Base-by-base conservation (phyloP, 2,329 filamentous ascomycete species). In the Penicillium sp. region DNA sequence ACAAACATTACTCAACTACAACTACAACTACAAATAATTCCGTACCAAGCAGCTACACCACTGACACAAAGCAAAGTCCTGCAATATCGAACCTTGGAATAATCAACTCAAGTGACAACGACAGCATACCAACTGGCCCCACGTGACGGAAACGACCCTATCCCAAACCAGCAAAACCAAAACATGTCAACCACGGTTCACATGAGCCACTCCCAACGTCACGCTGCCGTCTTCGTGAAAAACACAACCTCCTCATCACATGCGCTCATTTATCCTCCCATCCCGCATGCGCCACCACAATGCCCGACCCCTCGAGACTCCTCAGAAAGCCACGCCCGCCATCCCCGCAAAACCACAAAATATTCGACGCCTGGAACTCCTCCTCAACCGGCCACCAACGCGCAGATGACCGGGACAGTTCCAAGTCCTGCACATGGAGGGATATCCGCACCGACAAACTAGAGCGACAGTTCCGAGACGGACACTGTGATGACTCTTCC, bases 351-450 rank as follows among this genome's bases (percentile, higher is more conserved):
- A 69, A 67, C 48, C 64, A 67, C 60, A 57, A 55, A 35, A 53
- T 63, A 57, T 74, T 75, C 55, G 74, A 76, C 44, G 65, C 70
- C 31, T 76, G 72, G 68, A 90, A 90, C 72, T 86, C 85, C 13
- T 83, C 84, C 11, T 84, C 86, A 5, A 86, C 87, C 0, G 89
- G 89, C 41, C 90, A 96, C 68, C 91, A 95, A 71, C 81, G 84
- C 36, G 83, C 88, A 38, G 88, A 92, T 53, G 85, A 83, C 53
- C 73, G n/a, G 6, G 10, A 76, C 3, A 78, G 87, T 1, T 81
- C 82, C 2, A 78, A 87, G 1, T 81, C 82, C 2, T 80, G 81
- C 22, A 81, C 78, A 61, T 95, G 90, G 90, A 84, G 89, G 22
- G 78, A 84, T 45, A 87, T 84, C 13, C 82, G 89, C 38, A 81